Evolutionary conservation across 1,284 basidiomycete genomes (phyloP).

Genomic region (Chalciporus sp.): DNA sequence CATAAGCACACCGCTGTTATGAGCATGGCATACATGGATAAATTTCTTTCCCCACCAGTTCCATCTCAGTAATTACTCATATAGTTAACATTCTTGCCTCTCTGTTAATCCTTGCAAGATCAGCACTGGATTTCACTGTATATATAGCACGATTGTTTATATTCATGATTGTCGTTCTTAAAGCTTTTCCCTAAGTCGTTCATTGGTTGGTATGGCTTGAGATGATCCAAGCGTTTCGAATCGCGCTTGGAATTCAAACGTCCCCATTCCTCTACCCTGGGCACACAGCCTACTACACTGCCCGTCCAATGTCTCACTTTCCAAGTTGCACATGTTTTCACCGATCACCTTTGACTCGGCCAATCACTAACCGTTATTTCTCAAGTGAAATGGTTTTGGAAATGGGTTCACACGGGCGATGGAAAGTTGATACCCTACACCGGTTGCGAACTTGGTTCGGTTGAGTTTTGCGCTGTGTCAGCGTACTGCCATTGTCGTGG

Average conservation of each 20-base stretch:
- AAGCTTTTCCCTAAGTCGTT: constrained; percentile 2
- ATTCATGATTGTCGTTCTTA: background rate
- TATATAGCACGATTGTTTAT: constrained; percentile 20
- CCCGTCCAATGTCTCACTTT: too few relatives aligned
- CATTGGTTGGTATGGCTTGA: constrained; percentile 13
- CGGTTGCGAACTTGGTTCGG: too few relatives aligned
- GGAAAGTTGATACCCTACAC: too few relatives aligned
- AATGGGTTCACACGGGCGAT: constrained; percentile 15
- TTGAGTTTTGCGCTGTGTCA: background rate
- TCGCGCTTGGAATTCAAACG: constrained; percentile 10
- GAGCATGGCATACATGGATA: background rate
- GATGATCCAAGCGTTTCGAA: constrained; percentile 1
- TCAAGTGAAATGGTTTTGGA: constrained; percentile 4
- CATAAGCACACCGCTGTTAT: too few relatives aligned
- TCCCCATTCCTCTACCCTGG: too few relatives aligned
- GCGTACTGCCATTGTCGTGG: background rate
- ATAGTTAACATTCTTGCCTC: background rate
- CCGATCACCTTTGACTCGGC: too few relatives aligned
- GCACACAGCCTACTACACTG: too few relatives aligned
- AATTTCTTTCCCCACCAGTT: constrained; percentile 7
- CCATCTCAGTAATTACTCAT: constrained; percentile 17
- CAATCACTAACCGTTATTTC: too few relatives aligned
- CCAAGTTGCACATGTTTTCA: too few relatives aligned
- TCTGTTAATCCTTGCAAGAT: background rate
- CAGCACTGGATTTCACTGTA: constrained; percentile 28